phyloP scores from a whole-genome alignment of 257 asterid species.

The Ligustrum vulgare region DNA sequence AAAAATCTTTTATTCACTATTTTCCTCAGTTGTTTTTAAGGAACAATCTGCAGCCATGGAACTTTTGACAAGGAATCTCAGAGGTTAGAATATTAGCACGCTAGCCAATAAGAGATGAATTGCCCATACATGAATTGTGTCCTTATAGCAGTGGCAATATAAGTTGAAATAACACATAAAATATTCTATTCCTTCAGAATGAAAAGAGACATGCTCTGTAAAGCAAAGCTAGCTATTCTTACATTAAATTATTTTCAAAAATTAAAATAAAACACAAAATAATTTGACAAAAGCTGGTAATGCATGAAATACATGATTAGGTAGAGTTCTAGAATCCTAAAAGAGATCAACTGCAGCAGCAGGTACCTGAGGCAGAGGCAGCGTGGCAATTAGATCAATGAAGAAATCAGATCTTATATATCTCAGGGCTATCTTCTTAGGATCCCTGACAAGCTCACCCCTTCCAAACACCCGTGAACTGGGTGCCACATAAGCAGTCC shows the following conservation, averaged over 20 bases:
- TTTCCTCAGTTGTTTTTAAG: no score
- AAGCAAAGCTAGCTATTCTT: background rate
- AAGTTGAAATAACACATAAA: background rate
- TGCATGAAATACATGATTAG: background rate
- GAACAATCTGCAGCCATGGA: no score
- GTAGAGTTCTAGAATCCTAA: background rate
- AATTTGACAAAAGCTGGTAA: background rate
- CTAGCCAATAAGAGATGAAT: no score
- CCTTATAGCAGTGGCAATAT: background rate
- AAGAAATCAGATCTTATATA: slow-evolving; percentile 77
- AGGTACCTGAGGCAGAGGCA: slow-evolving; percentile 95
- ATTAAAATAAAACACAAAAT: background rate
- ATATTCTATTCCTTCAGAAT: background rate
- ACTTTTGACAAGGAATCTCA: no score
- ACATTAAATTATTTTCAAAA: background rate
- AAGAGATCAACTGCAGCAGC: background rate
- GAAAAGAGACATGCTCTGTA: background rate
- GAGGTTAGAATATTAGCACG: no score
- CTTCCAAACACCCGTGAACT: slow-evolving; percentile 92
- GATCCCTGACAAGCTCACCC: slow-evolving; percentile 99
- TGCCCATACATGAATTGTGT: background rate
- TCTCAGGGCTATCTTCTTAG: slow-evolving; percentile 72
- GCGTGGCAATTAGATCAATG: slow-evolving; percentile 80
- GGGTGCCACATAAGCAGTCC: slow-evolving; percentile 93
- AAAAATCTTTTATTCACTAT: no score